A percentile compares a stretch with the other conserved stretches of the same genome.
These are phyloP conservation scores for Neonectria ditissima DNA, from an alignment of 2,329 filamentous ascomycete species.

Conservation along the genomic window DNA sequence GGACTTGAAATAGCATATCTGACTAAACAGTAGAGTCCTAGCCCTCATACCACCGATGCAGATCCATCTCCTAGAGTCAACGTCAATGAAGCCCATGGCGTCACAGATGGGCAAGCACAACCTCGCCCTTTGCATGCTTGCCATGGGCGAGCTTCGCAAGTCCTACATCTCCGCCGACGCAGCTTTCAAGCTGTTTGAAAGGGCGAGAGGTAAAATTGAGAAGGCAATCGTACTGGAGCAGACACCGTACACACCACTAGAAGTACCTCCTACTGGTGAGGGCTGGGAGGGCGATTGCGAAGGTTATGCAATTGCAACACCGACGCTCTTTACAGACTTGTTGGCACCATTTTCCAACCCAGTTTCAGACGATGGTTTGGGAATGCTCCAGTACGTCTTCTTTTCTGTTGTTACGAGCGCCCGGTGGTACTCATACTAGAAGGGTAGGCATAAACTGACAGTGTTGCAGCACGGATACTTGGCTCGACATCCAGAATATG, in stretches of 20 bases:
- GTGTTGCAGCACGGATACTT: constrained; percentile 2
- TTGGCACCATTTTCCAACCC: constrained; percentile 1
- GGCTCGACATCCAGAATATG: constrained; percentile 8
- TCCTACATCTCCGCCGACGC: constrained; percentile 25
- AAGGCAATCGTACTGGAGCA: not conserved
- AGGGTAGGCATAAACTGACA: not conserved
- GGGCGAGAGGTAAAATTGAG: constrained; percentile 9
- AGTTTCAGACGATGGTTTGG: not conserved
- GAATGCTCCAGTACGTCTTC: not conserved
- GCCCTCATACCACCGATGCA: constrained; percentile 28
- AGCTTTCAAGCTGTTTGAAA: constrained; percentile 21
- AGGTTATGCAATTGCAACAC: not conserved
- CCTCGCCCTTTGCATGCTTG: constrained; percentile 28
- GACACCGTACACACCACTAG: not conserved
- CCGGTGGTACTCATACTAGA: no score
- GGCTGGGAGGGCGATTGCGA: not conserved
- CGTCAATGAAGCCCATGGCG: constrained; percentile 8
- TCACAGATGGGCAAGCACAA: constrained; percentile 24
- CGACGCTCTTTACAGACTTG: constrained; percentile 8
- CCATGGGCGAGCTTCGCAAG: constrained; percentile 19
- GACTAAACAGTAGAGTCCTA: constrained; percentile 2
- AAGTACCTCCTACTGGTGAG: not conserved
- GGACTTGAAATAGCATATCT: not conserved
- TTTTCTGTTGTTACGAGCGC: not conserved
- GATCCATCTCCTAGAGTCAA: constrained; percentile 30